These are phyloP conservation scores for Quercus gilva DNA, from an alignment of 306 rosid genomes.

Conservation along the genomic window DNA sequence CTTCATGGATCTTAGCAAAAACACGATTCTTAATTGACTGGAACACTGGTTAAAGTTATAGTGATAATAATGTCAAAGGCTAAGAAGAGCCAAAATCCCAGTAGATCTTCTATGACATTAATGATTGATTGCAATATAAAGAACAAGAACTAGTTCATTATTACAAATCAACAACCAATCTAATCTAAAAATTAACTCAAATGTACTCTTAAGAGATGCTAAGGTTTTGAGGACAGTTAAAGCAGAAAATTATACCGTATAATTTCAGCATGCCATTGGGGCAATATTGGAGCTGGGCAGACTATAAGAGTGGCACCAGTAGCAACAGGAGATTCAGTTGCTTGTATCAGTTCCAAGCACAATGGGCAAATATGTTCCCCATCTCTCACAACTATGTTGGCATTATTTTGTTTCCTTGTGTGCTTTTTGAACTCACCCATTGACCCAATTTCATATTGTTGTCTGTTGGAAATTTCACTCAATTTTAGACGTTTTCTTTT, in stretches of 20 bases:
- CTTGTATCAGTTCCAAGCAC: slow-evolving; percentile 81
- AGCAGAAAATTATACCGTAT: slow-evolving; percentile 47
- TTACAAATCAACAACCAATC: background rate
- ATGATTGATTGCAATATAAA: background rate
- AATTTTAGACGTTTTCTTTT: slow-evolving; percentile 57
- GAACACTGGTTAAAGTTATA: background rate
- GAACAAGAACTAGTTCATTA: background rate
- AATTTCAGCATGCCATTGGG: slow-evolving; percentile 93
- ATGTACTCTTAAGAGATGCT: background rate
- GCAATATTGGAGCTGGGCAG: slow-evolving; percentile 90
- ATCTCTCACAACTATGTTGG: slow-evolving; percentile 56
- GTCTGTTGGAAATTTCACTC: slow-evolving; percentile 21
- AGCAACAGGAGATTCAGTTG: slow-evolving; percentile 72
- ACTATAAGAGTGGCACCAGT: slow-evolving; percentile 94
- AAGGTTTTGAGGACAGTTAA: background rate
- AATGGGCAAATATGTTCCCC: slow-evolving; percentile 74
- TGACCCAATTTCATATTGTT: slow-evolving; percentile 35
- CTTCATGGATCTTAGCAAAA: background rate
- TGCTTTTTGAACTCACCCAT: slow-evolving; percentile 5
- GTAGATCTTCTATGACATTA: background rate
- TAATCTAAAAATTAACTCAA: background rate
- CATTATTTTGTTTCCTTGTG: slow-evolving; percentile 43
- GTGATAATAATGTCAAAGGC: background rate
- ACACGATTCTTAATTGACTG: background rate
- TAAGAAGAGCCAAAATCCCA: background rate